These are phyloP conservation scores for Helicocarpus griseus DNA, from an alignment of 2,329 filamentous ascomycete species.

Conservation along the genomic window DNA sequence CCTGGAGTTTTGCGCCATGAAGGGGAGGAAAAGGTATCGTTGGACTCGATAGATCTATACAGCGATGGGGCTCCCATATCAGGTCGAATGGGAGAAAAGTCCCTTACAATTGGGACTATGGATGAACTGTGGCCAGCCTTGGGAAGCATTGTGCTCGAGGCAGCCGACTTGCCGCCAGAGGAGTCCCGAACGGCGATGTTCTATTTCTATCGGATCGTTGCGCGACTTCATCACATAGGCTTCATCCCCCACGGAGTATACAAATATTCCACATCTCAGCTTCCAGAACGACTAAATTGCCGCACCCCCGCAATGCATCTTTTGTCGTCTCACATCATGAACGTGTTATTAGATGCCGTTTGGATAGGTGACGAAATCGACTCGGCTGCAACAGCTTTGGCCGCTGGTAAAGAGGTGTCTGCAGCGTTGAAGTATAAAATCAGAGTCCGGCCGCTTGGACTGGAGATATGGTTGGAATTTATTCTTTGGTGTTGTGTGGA, in stretches of 20 bases:
- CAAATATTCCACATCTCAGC: constrained; percentile 23
- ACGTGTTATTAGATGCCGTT: constrained; percentile 37
- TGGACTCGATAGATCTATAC: constrained; percentile 8
- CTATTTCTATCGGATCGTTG: constrained; percentile 35
- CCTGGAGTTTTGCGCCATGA: not conserved
- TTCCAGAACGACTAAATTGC: constrained; percentile 18
- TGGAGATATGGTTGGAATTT: constrained; percentile 41
- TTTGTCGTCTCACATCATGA: constrained; percentile 37
- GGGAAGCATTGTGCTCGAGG: constrained; percentile 32
- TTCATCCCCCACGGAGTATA: constrained; percentile 36
- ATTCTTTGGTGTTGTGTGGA: constrained; percentile 44
- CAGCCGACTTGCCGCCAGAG: constrained; percentile 26
- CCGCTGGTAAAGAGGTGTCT: constrained; percentile 25
- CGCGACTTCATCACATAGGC: constrained; percentile 36
- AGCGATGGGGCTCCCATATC: constrained; percentile 10
- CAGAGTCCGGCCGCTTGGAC: constrained; percentile 34
- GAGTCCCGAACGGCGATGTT: constrained; percentile 33
- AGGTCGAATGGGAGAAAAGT: constrained; percentile 9
- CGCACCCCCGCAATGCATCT: constrained; percentile 36
- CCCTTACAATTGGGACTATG: constrained; percentile 17
- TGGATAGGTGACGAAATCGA: constrained; percentile 34
- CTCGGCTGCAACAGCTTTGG: constrained; percentile 26
- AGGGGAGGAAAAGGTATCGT: not conserved
- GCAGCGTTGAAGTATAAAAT: constrained; percentile 32
- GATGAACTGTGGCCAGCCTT: constrained; percentile 31